A percentile compares a stretch with the other conserved stretches of the same genome.
Evolutionary conservation across 2,329 filamentous ascomycete genomes (phyloP).

Genomic region (Venturia aucupariae): DNA sequence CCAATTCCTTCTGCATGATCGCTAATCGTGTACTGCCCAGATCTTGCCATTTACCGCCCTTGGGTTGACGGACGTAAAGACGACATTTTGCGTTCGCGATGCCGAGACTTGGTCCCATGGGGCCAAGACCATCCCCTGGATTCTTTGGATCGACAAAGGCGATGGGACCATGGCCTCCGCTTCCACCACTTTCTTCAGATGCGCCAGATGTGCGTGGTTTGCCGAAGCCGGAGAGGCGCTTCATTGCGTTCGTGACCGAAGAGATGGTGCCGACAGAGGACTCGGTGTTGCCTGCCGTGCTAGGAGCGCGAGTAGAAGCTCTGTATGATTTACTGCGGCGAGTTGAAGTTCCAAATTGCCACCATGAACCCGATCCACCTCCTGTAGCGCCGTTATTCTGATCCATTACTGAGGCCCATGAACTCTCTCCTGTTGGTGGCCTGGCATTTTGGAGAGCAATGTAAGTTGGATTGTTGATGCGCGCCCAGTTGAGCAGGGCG

Average conservation of each 20-base stretch:
- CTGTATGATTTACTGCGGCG: slow-evolving; percentile 46
- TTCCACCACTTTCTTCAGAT: slow-evolving; percentile 36
- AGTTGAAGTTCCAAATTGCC: slow-evolving; percentile 34
- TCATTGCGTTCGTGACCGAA: slow-evolving; percentile 68
- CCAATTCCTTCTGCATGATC: slow-evolving; percentile 57
- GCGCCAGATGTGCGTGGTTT: slow-evolving; percentile 59
- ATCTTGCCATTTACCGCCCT: slow-evolving; percentile 72
- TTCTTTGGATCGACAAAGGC: slow-evolving; percentile 5
- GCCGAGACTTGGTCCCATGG: slow-evolving; percentile 32
- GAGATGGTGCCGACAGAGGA: slow-evolving; percentile 69
- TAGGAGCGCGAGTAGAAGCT: slow-evolving; percentile 42
- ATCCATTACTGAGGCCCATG: slow-evolving; percentile 44
- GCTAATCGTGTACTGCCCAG: slow-evolving; percentile 76
- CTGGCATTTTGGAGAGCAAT: slow-evolving; percentile 67
- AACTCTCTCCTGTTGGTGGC: slow-evolving; percentile 41
- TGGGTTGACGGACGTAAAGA: slow-evolving; percentile 67
- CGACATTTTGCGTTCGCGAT: slow-evolving; percentile 77
- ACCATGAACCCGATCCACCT: slow-evolving; percentile 3
- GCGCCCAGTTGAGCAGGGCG: slow-evolving; percentile 74
- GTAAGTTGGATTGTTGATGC: slow-evolving; percentile 88
- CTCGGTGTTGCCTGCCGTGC: slow-evolving; percentile 57
- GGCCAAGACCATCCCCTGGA: not conserved
- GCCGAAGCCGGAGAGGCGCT: slow-evolving; percentile 72
- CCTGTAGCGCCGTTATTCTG: slow-evolving; percentile 30
- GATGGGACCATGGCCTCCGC: not conserved